Base-by-base conservation (phyloP, 441 rosid genomes). In the Codiaeum variegatum region DNA sequence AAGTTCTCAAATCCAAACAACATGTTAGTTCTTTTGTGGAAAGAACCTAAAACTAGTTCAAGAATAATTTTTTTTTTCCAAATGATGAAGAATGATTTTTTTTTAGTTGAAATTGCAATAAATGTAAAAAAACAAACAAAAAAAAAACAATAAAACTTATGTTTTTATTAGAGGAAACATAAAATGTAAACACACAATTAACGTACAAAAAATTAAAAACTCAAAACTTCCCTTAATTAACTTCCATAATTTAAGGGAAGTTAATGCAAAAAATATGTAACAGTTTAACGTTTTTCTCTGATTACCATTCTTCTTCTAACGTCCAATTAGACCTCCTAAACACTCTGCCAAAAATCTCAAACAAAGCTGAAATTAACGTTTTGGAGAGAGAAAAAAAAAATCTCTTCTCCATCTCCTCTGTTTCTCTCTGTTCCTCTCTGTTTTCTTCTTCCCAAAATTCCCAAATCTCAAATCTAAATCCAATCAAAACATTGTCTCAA, bases 241-340 rank as follows among this genome's bases (percentile, higher is more conserved):
- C 29, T 4, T 32, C 61, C 64, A 68, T 67, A 24, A 56, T 70
- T 62, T 62, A 42, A 62, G 72, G 68, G 74, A 62, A 67, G 52
- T 81, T 65, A 73, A 75, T 40, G 21, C 55, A 28, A 47, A 21
- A 40, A 26, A 11, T 16, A 56, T 15, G 5, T 42, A 55, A 55
- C 60, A 1, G 12, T 32, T 32, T 21, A 4, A 62, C 73, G 73
- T 74, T 75, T 60, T 60, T 60, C 72, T 11, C 78, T 64, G 40
- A 46, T 60, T 70, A 66, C 79, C 77, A 47, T 51, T 68, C 73
- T 59, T 67, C 44, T 70, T 52, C 60, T 70, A 78, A 78, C 77
- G 55, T 58, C 74, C 69, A 34, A 38, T 56, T 13, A 11, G 58
- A 38, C 24, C 63, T 49, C 61, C 64, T 4, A 44, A n/a, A 56